These are phyloP conservation scores for Neurospora sp. DNA, from an alignment of 495 filamentous ascomycete genomes.

Conservation along the genomic window DNA sequence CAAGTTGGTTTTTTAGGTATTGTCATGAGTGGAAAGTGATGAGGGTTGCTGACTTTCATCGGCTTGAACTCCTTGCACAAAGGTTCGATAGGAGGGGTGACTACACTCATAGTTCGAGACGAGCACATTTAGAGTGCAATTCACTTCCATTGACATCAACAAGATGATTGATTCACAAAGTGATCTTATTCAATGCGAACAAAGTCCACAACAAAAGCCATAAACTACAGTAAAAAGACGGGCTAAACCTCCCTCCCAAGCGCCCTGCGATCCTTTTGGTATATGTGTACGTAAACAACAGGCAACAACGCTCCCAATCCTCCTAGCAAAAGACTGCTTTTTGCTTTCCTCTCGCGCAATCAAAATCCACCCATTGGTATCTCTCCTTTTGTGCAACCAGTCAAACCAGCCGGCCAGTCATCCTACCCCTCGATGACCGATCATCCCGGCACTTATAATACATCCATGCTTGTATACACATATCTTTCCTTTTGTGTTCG, in stretches of 20 bases:
- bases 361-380: neutral
- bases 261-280: neutral
- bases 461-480: neutral
- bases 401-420: neutral
- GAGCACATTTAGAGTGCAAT: neutral
- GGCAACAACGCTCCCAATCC: neutral
- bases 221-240: neutral
- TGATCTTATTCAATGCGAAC: neutral
- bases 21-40: neutral
- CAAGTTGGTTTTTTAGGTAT: rapidly evolving
- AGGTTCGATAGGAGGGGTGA: neutral
- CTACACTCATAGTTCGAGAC: neutral
- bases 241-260: neutral
- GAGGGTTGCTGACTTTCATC: neutral
- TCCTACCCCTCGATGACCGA: neutral
- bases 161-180: neutral
- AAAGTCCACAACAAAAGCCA: neutral
- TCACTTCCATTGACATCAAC: neutral
- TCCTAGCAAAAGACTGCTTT: neutral
- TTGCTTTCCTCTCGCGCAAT: neutral
- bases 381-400: neutral
- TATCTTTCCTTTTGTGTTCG: neutral
- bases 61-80: too few relatives aligned
- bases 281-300: neutral
- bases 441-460: neutral